Percentiles rank a stretch among this genome's conserved stretches.
Evolutionary conservation across 169 alveolate species (phyloP).

Genomic region (Eimeria praecox): DNA sequence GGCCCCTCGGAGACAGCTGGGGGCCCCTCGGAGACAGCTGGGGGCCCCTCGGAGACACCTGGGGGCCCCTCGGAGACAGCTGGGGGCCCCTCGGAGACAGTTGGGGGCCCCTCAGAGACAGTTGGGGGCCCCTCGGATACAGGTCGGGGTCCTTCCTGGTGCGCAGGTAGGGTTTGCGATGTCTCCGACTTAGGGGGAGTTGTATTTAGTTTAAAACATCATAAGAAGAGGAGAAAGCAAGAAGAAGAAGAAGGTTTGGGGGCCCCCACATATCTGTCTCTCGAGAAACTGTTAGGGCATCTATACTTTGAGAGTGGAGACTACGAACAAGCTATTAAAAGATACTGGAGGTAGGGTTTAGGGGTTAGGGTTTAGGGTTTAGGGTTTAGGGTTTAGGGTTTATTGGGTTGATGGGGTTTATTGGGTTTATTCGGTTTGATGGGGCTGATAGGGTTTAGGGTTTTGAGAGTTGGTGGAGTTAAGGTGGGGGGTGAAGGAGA

Average conservation of each 20-base stretch:
- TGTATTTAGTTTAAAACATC: not conserved
- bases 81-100: too few relatives aligned
- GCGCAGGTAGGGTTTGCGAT: not conserved
- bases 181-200: not conserved
- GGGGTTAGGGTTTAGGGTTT: constrained; percentile 1
- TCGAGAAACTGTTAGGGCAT: constrained; percentile 63
- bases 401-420: not conserved
- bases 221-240: not conserved
- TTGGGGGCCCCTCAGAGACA: not conserved
- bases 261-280: constrained; percentile 7
- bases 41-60: too few relatives aligned
- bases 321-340: constrained; percentile 12
- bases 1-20: too few relatives aligned
- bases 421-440: not conserved
- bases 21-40: too few relatives aligned
- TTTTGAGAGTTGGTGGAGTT: not conserved
- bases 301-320: not conserved
- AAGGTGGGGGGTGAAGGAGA: not conserved
- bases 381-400: constrained; percentile 1
- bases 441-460: not conserved
- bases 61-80: too few relatives aligned
- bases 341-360: constrained; percentile 16
- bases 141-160: not conserved
- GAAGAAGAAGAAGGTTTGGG: constrained; percentile 33
- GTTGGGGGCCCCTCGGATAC: not conserved